Conservation (phyloP, 495 filamentous ascomycete genomes). For the Cudoniella acicularis region DNA sequence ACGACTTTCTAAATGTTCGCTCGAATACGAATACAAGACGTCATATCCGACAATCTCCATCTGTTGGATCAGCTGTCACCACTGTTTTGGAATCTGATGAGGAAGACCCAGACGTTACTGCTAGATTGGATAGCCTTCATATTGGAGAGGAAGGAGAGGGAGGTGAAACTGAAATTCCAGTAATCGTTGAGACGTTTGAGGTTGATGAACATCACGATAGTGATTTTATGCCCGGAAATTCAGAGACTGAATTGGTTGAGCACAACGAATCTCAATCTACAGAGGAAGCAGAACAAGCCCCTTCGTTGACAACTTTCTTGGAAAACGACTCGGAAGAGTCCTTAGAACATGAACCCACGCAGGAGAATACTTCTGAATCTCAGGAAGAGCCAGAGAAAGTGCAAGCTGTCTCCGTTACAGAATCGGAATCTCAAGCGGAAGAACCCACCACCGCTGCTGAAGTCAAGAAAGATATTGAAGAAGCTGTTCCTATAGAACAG, state of each 20-base stretch:
- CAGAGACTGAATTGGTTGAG: slow-evolving; percentile 3
- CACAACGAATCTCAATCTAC: slow-evolving; percentile 29
- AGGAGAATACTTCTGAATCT: slow-evolving; percentile 25
- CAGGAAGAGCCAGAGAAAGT: slow-evolving; percentile 14
- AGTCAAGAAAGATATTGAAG: slow-evolving; percentile 18
- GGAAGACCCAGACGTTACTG: slow-evolving; percentile 47
- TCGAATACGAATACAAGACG: slow-evolving; percentile 71
- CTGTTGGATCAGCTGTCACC: slow-evolving; percentile 67
- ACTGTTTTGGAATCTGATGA: slow-evolving; percentile 71
- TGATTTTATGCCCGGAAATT: neutral
- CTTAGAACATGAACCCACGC: slow-evolving; percentile 6
- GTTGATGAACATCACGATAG: slow-evolving; percentile 16
- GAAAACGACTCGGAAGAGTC: slow-evolving; percentile 12
- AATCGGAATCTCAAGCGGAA: slow-evolving; percentile 12
- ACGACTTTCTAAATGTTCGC: slow-evolving; percentile 42
- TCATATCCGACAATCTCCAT: slow-evolving; percentile 68
- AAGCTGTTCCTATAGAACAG: slow-evolving; percentile 1
- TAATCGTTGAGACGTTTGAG: slow-evolving; percentile 24
- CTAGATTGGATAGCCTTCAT: slow-evolving; percentile 17
- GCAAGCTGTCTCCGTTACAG: neutral
- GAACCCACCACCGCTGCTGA: slow-evolving; percentile 29
- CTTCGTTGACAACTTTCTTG: slow-evolving; percentile 9
- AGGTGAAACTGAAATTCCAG: slow-evolving; percentile 25
- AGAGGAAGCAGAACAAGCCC: neutral
- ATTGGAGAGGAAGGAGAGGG: slow-evolving; percentile 32